phyloP scores from a whole-genome alignment of 2,329 filamentous ascomycete species.

The Penicillium expansum region DNA sequence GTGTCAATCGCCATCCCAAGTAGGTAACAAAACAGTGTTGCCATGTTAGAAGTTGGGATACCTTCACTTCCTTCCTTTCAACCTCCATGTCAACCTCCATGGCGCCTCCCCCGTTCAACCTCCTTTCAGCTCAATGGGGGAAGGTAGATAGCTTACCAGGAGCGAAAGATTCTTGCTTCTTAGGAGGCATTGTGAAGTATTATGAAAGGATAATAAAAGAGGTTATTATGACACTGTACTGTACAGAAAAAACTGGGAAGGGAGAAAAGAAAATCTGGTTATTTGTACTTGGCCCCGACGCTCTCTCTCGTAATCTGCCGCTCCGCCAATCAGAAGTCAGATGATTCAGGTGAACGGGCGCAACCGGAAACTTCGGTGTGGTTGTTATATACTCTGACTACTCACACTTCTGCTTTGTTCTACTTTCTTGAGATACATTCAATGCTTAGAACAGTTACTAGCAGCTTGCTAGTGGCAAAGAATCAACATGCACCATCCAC shows the following conservation, averaged over 20 bases:
- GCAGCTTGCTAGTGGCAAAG: neutral
- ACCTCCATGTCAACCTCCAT: neutral
- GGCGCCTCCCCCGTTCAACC: neutral
- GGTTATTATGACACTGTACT: slow-evolving; percentile 22
- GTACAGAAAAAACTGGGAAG: slow-evolving; percentile 17
- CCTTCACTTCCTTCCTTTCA: slow-evolving; percentile 1
- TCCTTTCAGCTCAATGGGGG: neutral
- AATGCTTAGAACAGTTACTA: neutral
- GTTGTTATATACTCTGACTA: neutral
- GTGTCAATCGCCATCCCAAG: neutral
- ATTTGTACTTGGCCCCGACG: slow-evolving; percentile 38
- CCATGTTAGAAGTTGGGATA: neutral
- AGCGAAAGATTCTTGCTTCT: slow-evolving; percentile 26
- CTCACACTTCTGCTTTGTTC: neutral
- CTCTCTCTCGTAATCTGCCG: slow-evolving; percentile 36
- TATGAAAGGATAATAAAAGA: slow-evolving; percentile 13
- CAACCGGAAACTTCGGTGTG: slow-evolving; percentile 31
- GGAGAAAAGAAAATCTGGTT: slow-evolving; percentile 34
- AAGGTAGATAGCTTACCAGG: slow-evolving; percentile 22
- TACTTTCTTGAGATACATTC: neutral
- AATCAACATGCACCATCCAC: neutral
- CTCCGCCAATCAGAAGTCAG: slow-evolving; percentile 33
- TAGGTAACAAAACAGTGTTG: neutral
- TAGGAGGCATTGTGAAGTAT: slow-evolving; percentile 24
- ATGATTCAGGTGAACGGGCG: slow-evolving; percentile 39